A percentile compares a stretch with the other conserved stretches of the same genome.
Conservation (phyloP, 2,329 filamentous ascomycete species). For the Cladorrhinum sp. region DNA sequence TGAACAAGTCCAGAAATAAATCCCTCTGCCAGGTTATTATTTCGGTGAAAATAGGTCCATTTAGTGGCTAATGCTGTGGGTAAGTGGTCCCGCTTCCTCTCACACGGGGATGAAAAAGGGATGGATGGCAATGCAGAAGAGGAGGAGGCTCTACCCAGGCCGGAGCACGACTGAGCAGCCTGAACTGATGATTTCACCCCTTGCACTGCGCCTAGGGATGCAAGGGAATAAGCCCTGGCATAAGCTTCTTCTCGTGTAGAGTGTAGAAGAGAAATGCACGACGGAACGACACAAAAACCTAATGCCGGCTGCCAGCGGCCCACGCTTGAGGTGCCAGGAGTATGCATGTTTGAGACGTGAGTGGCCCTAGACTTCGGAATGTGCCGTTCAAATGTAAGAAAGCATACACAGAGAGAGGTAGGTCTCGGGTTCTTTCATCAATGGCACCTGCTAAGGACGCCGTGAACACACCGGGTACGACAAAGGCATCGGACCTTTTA, state of each 20-base stretch:
- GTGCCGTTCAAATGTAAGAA: neutral
- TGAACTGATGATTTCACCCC: neutral
- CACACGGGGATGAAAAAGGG: neutral
- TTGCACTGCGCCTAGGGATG: slow-evolving; percentile 12
- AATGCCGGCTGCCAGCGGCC: slow-evolving; percentile 17
- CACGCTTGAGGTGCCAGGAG: slow-evolving; percentile 7
- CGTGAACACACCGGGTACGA: slow-evolving; percentile 13
- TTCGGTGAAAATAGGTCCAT: slow-evolving; percentile 12
- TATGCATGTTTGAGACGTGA: slow-evolving; percentile 21
- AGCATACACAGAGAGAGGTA: slow-evolving; percentile 10
- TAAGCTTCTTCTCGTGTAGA: slow-evolving; percentile 6
- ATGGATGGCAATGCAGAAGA: neutral
- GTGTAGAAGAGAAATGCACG: neutral
- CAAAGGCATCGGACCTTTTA: slow-evolving; percentile 2
- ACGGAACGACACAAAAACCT: neutral
- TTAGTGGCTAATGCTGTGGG: slow-evolving; percentile 1
- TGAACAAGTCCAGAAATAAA: neutral
- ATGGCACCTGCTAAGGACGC: slow-evolving; percentile 17
- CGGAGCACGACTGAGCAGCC: neutral
- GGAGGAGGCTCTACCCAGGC: neutral
- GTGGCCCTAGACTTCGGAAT: slow-evolving; percentile 1
- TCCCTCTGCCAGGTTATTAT: neutral
- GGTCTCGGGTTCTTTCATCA: slow-evolving; percentile 18
- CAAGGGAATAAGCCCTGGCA: slow-evolving; percentile 16
- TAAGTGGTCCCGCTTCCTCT: neutral